Evolutionary conservation across 495 filamentous ascomycete genomes (phyloP).

Genomic region (Darksidea phi): DNA sequence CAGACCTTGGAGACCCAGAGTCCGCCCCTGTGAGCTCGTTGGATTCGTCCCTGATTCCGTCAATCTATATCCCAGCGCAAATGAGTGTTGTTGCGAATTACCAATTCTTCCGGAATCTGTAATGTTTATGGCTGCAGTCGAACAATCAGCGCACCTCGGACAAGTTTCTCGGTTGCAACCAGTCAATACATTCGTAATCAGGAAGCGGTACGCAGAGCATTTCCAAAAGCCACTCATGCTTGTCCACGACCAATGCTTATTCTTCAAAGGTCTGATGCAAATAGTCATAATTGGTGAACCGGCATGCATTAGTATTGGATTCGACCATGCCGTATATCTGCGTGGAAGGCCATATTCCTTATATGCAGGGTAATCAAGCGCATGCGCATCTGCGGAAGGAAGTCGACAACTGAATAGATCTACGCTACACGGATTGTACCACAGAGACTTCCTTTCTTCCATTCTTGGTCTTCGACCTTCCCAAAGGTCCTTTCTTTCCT

Average conservation of each 20-base stretch:
- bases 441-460: constrained; percentile 2
- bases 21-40: constrained; percentile 2
- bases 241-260: constrained; percentile 4
- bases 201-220: constrained; percentile 3
- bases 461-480: neutral
- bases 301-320: constrained; percentile 2
- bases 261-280: constrained; percentile 1
- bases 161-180: neutral
- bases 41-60: constrained; percentile 4
- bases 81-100: constrained; percentile 3
- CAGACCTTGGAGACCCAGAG: neutral
- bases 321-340: constrained; percentile 2
- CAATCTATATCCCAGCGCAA: constrained; percentile 5
- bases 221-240: constrained; percentile 1
- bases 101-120: constrained; percentile 3
- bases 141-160: constrained; percentile 1
- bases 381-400: constrained; percentile 1
- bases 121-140: constrained; percentile 2
- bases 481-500: constrained; percentile 2
- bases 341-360: constrained; percentile 3
- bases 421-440: neutral
- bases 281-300: neutral
- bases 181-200: constrained; percentile 3
- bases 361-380: constrained; percentile 1
- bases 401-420: constrained; percentile 2